These are phyloP conservation scores for Trichothecium roseum DNA, from an alignment of 2,329 filamentous ascomycete genomes.

Conservation along the genomic window DNA sequence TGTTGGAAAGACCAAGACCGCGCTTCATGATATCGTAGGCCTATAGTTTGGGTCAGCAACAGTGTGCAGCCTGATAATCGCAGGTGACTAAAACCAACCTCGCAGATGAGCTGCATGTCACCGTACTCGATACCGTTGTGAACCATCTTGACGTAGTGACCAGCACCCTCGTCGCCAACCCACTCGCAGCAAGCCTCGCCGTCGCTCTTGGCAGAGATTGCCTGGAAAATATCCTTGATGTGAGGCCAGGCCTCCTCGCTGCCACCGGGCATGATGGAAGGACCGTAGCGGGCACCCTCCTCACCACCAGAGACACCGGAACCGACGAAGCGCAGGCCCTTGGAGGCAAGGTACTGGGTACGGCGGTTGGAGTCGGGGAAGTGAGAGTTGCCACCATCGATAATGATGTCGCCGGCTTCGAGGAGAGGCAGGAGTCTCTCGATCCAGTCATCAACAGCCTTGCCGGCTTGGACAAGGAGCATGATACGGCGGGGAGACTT, in stretches of 20 bases:
- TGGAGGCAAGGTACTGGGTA: conserved; percentile 72
- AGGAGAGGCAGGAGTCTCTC: conserved; percentile 81
- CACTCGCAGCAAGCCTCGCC: conserved; percentile 97
- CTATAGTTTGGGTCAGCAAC: conserved; percentile 34
- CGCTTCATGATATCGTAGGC: conserved; percentile 99
- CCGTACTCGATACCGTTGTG: conserved; percentile 99
- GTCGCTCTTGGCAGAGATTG: conserved; percentile 94
- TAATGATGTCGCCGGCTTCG: conserved; percentile 91
- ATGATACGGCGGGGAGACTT: conserved; percentile 96
- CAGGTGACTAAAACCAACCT: conserved; percentile 48
- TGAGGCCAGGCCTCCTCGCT: conserved; percentile 96
- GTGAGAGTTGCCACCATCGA: conserved; percentile 96
- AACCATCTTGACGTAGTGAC: conserved; percentile 99
- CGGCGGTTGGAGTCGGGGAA: conserved; percentile 98
- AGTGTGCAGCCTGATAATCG: not conserved
- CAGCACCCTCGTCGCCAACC: conserved; percentile 98
- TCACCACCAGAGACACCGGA: conserved; percentile 98
- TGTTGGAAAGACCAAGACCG: conserved; percentile 75
- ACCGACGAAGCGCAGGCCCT: conserved; percentile 93
- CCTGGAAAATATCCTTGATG: conserved; percentile 99
- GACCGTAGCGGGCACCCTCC: conserved; percentile 96
- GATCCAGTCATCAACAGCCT: conserved; percentile 98
- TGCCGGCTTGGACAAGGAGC: conserved; percentile 97
- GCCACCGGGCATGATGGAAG: conserved; percentile 97
- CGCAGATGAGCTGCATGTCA: conserved; percentile 99